These are phyloP conservation scores for Aspergillus nanangensis DNA, from an alignment of 495 filamentous ascomycete genomes.

Conservation along the genomic window DNA sequence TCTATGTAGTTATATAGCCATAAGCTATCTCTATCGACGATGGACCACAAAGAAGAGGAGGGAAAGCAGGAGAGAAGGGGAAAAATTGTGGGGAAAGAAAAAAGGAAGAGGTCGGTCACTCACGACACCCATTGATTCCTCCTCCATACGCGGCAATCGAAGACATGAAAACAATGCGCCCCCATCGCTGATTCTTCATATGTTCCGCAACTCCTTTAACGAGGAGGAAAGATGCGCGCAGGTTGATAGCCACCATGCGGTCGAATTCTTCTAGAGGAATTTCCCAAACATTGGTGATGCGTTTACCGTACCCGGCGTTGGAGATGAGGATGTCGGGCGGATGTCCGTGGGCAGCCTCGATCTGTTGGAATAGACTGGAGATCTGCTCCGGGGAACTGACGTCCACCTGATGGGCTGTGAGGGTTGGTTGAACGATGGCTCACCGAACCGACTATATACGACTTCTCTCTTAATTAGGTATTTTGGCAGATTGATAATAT, in stretches of 20 bases:
- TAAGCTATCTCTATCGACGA: too few relatives aligned
- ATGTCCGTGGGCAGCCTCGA: constrained; percentile 47
- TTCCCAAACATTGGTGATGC: constrained; percentile 46
- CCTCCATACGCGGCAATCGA: constrained; percentile 63
- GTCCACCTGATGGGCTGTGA: constrained; percentile 56
- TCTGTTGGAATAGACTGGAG: constrained; percentile 45
- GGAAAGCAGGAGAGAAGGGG: too few relatives aligned
- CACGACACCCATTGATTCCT: constrained; percentile 63
- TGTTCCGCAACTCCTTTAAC: constrained; percentile 59
- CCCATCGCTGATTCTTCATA: constrained; percentile 61
- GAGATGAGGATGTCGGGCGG: constrained; percentile 60
- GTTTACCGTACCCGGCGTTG: constrained; percentile 52
- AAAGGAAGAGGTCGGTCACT: constrained; percentile 9
- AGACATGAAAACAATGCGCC: constrained; percentile 63
- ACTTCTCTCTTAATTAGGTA: too few relatives aligned
- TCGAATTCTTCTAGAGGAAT: constrained; percentile 62
- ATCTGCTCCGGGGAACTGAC: constrained; percentile 48
- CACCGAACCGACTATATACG: too few relatives aligned
- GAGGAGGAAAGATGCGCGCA: constrained; percentile 61
- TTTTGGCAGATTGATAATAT: too few relatives aligned
- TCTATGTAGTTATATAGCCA: too few relatives aligned
- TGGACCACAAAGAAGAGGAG: too few relatives aligned
- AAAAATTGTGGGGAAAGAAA: too few relatives aligned
- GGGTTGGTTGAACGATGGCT: too few relatives aligned
- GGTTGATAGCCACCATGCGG: constrained; percentile 59